These are phyloP conservation scores for Boletus subparvulus DNA, from an alignment of 768 basidiomycete species.

Conservation along the genomic window DNA sequence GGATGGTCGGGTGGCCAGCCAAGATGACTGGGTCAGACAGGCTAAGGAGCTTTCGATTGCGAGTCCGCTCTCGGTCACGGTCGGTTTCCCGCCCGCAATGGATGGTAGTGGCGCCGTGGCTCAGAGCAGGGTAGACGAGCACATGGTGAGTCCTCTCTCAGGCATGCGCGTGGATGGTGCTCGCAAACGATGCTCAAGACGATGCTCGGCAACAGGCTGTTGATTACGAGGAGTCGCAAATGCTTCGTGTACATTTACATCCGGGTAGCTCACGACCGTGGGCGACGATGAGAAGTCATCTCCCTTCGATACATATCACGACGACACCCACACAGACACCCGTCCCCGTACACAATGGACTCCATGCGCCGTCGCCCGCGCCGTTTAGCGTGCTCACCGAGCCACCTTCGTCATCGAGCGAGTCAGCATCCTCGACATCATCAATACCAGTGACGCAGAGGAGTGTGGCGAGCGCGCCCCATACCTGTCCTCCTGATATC, in stretches of 20 bases:
- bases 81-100: constrained; percentile 8
- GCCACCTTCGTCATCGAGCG: constrained; percentile 23
- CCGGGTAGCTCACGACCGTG: constrained; percentile 12
- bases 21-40: constrained; percentile 77
- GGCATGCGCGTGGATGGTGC: neutral
- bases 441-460: constrained; percentile 7
- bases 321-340: constrained; percentile 8
- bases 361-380: constrained; percentile 13
- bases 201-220: constrained; percentile 18
- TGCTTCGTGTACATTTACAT: constrained; percentile 11
- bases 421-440: constrained; percentile 14
- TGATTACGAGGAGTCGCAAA: constrained; percentile 22
- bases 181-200: constrained; percentile 8
- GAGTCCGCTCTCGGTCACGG: constrained; percentile 22
- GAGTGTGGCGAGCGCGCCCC: neutral
- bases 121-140: constrained; percentile 36
- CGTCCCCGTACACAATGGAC: neutral
- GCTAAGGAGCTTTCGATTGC: constrained; percentile 63
- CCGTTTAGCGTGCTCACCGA: constrained; percentile 30
- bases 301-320: constrained; percentile 28
- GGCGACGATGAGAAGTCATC: constrained; percentile 15
- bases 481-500: constrained; percentile 27
- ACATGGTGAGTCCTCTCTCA: constrained; percentile 42
- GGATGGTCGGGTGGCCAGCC: constrained; percentile 37
- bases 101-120: neutral